Base-by-base conservation (phyloP, 495 filamentous ascomycete genomes). In the Penicillium macrosclerotiorum region DNA sequence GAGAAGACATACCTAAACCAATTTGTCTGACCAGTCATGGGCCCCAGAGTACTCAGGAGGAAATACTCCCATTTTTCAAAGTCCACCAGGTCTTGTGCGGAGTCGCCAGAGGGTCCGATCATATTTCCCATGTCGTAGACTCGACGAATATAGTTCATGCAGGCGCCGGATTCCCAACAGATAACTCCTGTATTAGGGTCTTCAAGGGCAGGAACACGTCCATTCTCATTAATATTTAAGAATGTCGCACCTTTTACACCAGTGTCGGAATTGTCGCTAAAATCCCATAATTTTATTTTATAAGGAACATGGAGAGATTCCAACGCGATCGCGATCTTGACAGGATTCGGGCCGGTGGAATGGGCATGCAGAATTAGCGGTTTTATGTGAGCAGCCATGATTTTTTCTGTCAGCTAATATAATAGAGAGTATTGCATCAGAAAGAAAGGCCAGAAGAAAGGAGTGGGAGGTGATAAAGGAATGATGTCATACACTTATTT, bases 191-290 rank as follows among this genome's bases (percentile, higher is more conserved):
- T 75, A 46, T 75, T 75, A 12, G 72, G 62, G 26, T 67, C 55
- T 26, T 67, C 60, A 7, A 95, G 55, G 0, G 89, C 88, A 2
- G 90, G 90, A 37, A 94, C 90, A 18, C 90, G 84, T 38, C 90
- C 89, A 57, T 94, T 95, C 30, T 90, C 89, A 62, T 93, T 95
- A 64, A 95, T 89, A 12, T 77, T 76, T 14, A 91, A 71, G 64
- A 86, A 95, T 73, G 79, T 82, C 62, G 61, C 26, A 76, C 76
- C 65, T 81, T 95, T 66, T 85, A 89, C 63, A 0, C 68, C 57
- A 1, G 47, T 64, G 8, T 56, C 52, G 1, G 63, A 64, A 48
- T 65, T 7, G 56, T 74, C 85, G 46, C 59, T 57, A 35, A 94
- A 74, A 8, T 83, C 73, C 63, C 93, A 80, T 13, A 68, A 71